Evolutionary conservation across 1,139 yeast genomes (phyloP), one percentile per base, ranked within the genome.

Genomic region (Debaryomyces subglobosus): DNA sequence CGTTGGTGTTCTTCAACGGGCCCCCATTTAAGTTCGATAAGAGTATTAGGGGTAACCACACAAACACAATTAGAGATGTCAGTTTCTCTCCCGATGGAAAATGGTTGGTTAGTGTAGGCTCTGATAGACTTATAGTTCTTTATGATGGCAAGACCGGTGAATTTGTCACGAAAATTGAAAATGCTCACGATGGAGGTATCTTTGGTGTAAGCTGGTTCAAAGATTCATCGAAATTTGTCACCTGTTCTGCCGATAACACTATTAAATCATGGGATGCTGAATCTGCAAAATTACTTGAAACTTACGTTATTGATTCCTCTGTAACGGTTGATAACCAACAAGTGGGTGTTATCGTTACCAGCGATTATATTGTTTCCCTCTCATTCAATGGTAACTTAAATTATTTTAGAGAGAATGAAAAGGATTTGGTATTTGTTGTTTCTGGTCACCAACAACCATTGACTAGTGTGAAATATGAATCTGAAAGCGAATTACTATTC

Each of bases 91-190:
- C 96, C 23, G 86, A 85, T 57, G 92, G 92, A 23, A 78, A 78
- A 45, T 78, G 74, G 63, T 77, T 89, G 20, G 86, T 86, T n/a
- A 80, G 90, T 55, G 97, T 86, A 4, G 97, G 98, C 15, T 82
- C 95, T 21, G 99, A 94, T 68, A 80, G 96, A 57, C 71, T 77
- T 45, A 82, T 90, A 50, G 88, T 81, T 36, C 66, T 92, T 12
- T 94, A 89, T 64, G 96, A 94, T 55, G 98, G 97, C 32, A 85
- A 86, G 59, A 81, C 90, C 9, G 98, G 98, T 37, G 96, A 88
- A 47, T 81, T 79, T 56, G 50, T 84, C 32, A 74, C 76, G 47
- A 78, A 78, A 57, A 64, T 85, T 33, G 82, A 77, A 41, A 71
- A 70, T 41, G 78, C 82, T 5, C 95, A 89, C 58, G 80, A 81